A percentile compares a stretch with the other conserved stretches of the same genome.
Conservation (phyloP, 83 land plant genomes). For the Larix sibirica region DNA sequence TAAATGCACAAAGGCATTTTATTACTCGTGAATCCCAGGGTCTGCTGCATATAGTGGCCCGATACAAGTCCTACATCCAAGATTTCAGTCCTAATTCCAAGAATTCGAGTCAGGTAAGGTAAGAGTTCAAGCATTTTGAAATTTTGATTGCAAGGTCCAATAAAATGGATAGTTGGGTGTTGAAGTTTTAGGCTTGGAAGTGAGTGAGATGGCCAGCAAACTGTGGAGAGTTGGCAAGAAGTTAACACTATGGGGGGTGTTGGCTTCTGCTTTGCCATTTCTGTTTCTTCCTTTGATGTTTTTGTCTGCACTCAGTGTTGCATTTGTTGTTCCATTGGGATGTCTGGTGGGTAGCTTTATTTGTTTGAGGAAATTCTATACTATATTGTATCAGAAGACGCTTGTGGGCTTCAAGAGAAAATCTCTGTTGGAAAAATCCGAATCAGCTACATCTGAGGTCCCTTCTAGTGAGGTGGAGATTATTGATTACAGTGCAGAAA, state of each 20-base stretch:
- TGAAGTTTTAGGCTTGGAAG: too few relatives aligned
- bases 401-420: neutral
- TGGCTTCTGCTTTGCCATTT: conserved; percentile 5
- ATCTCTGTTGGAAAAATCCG: neutral
- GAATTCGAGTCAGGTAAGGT: too few relatives aligned
- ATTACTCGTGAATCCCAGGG: too few relatives aligned
- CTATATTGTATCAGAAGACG: neutral
- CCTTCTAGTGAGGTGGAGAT: neutral
- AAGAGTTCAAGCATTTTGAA: too few relatives aligned
- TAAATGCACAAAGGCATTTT: too few relatives aligned
- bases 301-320: neutral
- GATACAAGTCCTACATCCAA: too few relatives aligned
- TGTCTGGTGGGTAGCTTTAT: conserved; percentile 4
- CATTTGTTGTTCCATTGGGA: neutral
- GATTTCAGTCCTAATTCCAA: too few relatives aligned
- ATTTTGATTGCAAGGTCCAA: too few relatives aligned
- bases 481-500: neutral
- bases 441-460: neutral
- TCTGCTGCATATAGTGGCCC: too few relatives aligned
- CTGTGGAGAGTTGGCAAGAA: neutral
- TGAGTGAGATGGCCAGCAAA: conserved; percentile 3
- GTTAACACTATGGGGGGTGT: conserved; percentile 7
- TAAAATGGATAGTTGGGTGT: too few relatives aligned
- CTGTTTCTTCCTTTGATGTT: neutral
- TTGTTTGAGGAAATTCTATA: neutral